These are phyloP conservation scores for Galerina marginata DNA, from an alignment of 768 basidiomycete genomes.

Conservation along the genomic window DNA sequence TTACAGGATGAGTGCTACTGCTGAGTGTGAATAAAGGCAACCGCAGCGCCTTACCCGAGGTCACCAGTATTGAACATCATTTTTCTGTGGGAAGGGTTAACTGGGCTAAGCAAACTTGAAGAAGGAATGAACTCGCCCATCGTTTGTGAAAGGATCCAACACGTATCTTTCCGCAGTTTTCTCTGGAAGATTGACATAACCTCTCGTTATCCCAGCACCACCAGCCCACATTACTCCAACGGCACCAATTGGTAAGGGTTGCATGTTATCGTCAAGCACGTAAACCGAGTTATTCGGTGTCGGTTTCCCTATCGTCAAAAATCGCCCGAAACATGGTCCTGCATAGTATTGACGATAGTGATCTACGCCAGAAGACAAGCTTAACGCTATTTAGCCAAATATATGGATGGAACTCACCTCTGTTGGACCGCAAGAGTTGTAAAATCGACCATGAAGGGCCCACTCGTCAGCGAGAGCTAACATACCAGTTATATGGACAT, in stretches of 20 bases:
- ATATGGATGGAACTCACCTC: slow-evolving; percentile 40
- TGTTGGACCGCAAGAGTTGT: slow-evolving; percentile 62
- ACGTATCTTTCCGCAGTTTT: slow-evolving; percentile 57
- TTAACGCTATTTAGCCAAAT: background rate
- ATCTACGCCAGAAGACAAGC: slow-evolving; percentile 35
- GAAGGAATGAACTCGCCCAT: slow-evolving; percentile 42
- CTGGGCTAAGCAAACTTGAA: slow-evolving; percentile 1
- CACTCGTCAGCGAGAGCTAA: slow-evolving; percentile 49
- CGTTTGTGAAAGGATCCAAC: slow-evolving; percentile 53
- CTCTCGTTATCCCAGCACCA: slow-evolving; percentile 59
- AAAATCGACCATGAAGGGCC: slow-evolving; percentile 49
- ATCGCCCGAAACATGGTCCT: slow-evolving; percentile 46
- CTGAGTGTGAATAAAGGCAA: background rate
- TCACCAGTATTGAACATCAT: slow-evolving; percentile 73
- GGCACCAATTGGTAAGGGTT: slow-evolving; percentile 42
- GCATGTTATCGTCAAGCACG: slow-evolving; percentile 42
- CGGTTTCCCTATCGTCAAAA: slow-evolving; percentile 56
- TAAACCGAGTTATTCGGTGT: slow-evolving; percentile 58
- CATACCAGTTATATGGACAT: background rate
- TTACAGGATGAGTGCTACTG: slow-evolving; percentile 2
- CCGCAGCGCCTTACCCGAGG: slow-evolving; percentile 42
- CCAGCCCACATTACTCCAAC: slow-evolving; percentile 65
- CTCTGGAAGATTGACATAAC: slow-evolving; percentile 60
- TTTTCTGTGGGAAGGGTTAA: slow-evolving; percentile 20
- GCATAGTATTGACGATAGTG: slow-evolving; percentile 63